Percentiles rank a stretch among this genome's conserved stretches.
These are phyloP conservation scores for Tympanopsis confertula DNA, from an alignment of 2,329 filamentous ascomycete species.

Conservation along the genomic window DNA sequence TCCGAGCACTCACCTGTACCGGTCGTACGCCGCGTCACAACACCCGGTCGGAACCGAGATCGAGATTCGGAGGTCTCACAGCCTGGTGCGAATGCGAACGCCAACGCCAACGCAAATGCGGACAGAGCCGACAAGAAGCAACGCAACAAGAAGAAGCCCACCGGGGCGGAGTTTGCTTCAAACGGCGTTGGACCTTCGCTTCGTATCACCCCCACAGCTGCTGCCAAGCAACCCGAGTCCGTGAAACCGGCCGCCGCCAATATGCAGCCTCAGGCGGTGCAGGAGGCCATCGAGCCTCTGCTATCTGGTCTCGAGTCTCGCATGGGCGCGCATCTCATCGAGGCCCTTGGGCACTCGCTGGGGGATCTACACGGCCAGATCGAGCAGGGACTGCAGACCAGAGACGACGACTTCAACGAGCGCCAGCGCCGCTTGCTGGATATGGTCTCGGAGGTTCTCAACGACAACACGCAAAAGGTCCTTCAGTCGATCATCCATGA, in stretches of 20 bases:
- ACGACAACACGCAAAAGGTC: conserved; percentile 56
- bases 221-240: no score
- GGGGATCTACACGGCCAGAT: conserved; percentile 60
- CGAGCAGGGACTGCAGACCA: conserved; percentile 25
- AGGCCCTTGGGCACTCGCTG: conserved; percentile 54
- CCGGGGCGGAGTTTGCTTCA: conserved; percentile 23
- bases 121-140: conserved; percentile 53
- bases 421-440: conserved; percentile 42
- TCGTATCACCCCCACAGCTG: no score
- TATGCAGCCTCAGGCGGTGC: conserved; percentile 12
- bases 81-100: no score
- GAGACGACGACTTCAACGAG: conserved; percentile 37
- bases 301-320: not conserved
- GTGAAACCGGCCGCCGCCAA: no score
- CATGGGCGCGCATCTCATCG: not conserved
- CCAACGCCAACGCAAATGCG: conserved; percentile 5
- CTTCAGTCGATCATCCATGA: conserved; percentile 65
- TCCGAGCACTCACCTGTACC: no score
- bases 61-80: no score
- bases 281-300: conserved; percentile 32
- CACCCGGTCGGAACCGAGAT: no score
- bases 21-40: no score
- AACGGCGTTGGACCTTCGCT: conserved; percentile 13
- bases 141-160: conserved; percentile 60
- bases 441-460: conserved; percentile 47